Percentiles rank a stretch among this genome's conserved stretches.
Evolutionary conservation across 371 early-diverging fungal genomes (phyloP).

Genomic region (Blakeslea trispora): DNA sequence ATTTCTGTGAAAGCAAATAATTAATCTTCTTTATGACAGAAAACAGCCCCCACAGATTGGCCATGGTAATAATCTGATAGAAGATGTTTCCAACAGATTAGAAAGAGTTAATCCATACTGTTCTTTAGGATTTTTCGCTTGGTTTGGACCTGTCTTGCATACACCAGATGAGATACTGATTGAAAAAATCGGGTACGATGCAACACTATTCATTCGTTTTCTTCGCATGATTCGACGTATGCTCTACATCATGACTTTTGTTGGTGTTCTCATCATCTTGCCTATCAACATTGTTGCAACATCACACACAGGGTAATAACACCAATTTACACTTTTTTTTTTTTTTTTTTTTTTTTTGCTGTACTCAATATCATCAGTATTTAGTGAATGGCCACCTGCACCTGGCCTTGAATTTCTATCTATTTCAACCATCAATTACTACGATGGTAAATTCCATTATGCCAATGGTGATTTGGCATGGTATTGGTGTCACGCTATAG

Average conservation of each 20-base stretch:
- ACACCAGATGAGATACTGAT: constrained; percentile 63
- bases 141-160: constrained; percentile 63
- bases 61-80: constrained; percentile 6
- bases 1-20: too few relatives aligned
- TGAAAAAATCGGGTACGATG: constrained; percentile 76
- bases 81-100: background rate
- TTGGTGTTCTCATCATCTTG: constrained; percentile 66
- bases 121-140: constrained; percentile 55
- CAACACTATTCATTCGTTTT: constrained; percentile 77
- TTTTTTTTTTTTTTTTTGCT: background rate
- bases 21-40: constrained; percentile 45
- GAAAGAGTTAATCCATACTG: background rate
- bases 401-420: constrained; percentile 41
- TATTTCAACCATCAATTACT: constrained; percentile 39
- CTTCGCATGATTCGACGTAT: constrained; percentile 62
- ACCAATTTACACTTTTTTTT: too few relatives aligned
- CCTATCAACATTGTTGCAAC: constrained; percentile 66
- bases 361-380: constrained; percentile 15
- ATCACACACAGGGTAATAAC: constrained; percentile 51
- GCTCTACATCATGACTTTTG: constrained; percentile 55
- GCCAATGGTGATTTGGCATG: constrained; percentile 37
- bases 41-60: constrained; percentile 68
- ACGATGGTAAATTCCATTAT: constrained; percentile 32
- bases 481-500: constrained; percentile 63
- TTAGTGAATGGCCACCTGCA: constrained; percentile 47